These are phyloP conservation scores for Cutaneotrichosporon curvatum DNA, from an alignment of 1,284 basidiomycete species.

Conservation along the genomic window DNA sequence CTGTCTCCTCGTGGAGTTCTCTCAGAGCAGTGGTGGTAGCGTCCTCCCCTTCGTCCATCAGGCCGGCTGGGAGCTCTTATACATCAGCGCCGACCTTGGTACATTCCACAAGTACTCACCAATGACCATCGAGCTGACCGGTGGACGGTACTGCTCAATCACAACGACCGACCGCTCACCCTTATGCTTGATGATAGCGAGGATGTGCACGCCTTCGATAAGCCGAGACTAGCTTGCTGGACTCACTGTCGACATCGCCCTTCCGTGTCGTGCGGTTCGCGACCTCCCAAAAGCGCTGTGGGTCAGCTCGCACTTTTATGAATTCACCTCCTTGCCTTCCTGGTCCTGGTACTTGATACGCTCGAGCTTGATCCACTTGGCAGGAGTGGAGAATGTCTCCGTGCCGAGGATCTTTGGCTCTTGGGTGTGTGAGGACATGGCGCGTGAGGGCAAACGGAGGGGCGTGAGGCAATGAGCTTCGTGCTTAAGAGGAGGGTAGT, in stretches of 20 bases:
- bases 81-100: not conserved
- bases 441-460: too few relatives aligned
- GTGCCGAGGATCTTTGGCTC: constrained; percentile 19
- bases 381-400: constrained; percentile 33
- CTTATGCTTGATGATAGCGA: constrained; percentile 66
- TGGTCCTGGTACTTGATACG: constrained; percentile 63
- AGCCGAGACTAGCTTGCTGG: not conserved
- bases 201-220: constrained; percentile 63
- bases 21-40: constrained; percentile 65
- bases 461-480: not conserved
- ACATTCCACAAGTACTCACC: constrained; percentile 49
- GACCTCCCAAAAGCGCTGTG: constrained; percentile 73
- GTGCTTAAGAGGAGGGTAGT: not conserved
- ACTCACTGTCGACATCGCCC: constrained; percentile 69
- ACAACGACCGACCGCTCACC: constrained; percentile 61
- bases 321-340: constrained; percentile 60
- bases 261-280: constrained; percentile 71
- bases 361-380: constrained; percentile 43
- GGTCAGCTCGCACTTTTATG: constrained; percentile 5
- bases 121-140: constrained; percentile 64
- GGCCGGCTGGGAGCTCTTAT: constrained; percentile 76
- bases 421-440: too few relatives aligned
- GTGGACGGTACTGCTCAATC: constrained; percentile 81
- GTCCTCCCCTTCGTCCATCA: constrained; percentile 74
- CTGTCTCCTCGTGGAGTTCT: constrained; percentile 86